These are phyloP conservation scores for Vicia faba DNA, from an alignment of 306 rosid species.

Conservation along the genomic window DNA sequence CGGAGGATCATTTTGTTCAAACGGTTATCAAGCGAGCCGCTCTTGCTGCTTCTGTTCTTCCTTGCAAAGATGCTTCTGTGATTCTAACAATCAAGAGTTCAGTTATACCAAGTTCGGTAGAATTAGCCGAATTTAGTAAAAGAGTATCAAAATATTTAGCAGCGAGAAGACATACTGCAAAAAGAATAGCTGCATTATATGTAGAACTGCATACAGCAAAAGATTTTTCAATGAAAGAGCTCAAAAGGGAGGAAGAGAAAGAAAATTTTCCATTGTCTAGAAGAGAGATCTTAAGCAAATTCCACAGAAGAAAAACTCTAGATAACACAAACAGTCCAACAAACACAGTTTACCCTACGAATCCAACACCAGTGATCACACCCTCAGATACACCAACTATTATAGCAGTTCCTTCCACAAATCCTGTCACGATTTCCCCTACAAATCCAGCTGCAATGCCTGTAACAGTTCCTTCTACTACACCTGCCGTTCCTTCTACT, in stretches of 20 bases:
- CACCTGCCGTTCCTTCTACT: slow-evolving; percentile 64
- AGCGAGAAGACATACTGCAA: slow-evolving; percentile 40
- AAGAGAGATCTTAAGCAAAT: slow-evolving; percentile 45
- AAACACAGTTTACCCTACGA: slow-evolving; percentile 61
- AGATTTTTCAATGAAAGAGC: slow-evolving; percentile 50
- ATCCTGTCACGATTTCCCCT: slow-evolving; percentile 69
- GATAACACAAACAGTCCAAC: slow-evolving; percentile 52
- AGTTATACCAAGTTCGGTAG: slow-evolving; percentile 43
- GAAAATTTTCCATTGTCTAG: slow-evolving; percentile 44
- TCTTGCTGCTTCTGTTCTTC: slow-evolving; percentile 49
- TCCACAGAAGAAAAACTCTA: slow-evolving; percentile 45
- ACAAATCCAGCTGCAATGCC: slow-evolving; percentile 64
- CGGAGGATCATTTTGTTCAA: slow-evolving; percentile 49
- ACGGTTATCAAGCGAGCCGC: slow-evolving; percentile 43
- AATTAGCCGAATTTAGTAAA: slow-evolving; percentile 46
- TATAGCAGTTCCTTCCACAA: slow-evolving; percentile 80
- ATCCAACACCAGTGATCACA: slow-evolving; percentile 52
- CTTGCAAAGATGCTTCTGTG: slow-evolving; percentile 57
- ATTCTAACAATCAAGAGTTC: slow-evolving; percentile 50
- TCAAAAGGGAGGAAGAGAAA: slow-evolving; percentile 51
- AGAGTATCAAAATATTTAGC: slow-evolving; percentile 51
- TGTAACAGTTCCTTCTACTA: slow-evolving; percentile 58
- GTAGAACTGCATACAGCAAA: slow-evolving; percentile 49
- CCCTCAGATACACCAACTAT: slow-evolving; percentile 70
- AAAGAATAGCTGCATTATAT: slow-evolving; percentile 53